phyloP scores from a whole-genome alignment of 2,329 filamentous ascomycete genomes.

The Ceratocystis cubensis region DNA sequence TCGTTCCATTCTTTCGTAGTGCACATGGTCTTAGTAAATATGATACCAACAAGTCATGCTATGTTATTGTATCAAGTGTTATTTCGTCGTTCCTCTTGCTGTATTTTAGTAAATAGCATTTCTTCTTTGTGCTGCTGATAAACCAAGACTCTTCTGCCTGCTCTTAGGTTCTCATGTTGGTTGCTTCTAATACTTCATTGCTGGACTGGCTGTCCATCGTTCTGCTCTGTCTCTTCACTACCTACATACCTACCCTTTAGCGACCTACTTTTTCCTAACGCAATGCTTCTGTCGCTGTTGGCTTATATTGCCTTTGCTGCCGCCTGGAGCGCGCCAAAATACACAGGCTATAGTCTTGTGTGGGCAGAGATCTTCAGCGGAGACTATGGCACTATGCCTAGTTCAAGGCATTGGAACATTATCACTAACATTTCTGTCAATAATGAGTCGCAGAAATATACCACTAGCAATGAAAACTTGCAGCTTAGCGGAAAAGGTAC shows the following conservation, averaged over 20 bases:
- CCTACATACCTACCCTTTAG: background rate
- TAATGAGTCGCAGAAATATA: conserved; percentile 41
- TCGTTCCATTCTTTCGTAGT: background rate
- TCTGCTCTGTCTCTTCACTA: background rate
- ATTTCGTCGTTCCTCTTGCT: no score
- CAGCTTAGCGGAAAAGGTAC: conserved; percentile 39
- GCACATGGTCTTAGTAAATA: background rate
- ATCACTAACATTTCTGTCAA: conserved; percentile 36
- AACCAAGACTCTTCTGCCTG: no score
- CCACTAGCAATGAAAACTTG: conserved; percentile 35
- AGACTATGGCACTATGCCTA: conserved; percentile 27
- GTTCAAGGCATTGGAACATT: conserved; percentile 32
- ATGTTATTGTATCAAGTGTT: background rate
- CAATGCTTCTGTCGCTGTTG: conserved; percentile 16
- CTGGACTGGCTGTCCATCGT: background rate
- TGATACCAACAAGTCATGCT: background rate
- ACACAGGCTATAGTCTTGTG: conserved; percentile 30
- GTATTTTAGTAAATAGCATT: no score
- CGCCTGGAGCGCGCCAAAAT: conserved; percentile 31
- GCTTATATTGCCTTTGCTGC: conserved; percentile 27
- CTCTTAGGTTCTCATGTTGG: no score
- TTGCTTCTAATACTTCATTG: no score
- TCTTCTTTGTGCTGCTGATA: no score
- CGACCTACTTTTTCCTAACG: background rate
- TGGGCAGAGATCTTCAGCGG: conserved; percentile 37